Conservation (phyloP, 192 early-diverging fungal species). For the Gigaspora rosea region DNA sequence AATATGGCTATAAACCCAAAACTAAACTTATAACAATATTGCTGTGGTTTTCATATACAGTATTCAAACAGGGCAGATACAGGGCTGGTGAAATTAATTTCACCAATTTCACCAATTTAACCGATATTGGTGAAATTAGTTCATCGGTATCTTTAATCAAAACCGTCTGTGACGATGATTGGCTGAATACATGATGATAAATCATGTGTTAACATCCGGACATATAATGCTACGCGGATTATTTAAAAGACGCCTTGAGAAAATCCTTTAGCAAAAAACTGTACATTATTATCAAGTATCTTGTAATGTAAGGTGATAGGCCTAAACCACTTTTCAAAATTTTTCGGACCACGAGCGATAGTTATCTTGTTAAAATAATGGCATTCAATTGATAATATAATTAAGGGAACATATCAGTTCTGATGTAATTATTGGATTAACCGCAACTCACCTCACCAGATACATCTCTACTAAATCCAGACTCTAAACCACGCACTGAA, state of each 20-base stretch:
- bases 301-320: conserved; percentile 57
- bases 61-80: too few relatives aligned
- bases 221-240: too few relatives aligned
- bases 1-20: too few relatives aligned
- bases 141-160: too few relatives aligned
- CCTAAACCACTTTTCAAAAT: conserved; percentile 41
- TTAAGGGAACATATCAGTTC: background rate
- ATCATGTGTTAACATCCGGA: too few relatives aligned
- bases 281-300: conserved; percentile 60
- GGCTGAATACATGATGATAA: too few relatives aligned
- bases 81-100: too few relatives aligned
- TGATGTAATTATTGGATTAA: background rate
- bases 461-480: conserved; percentile 58
- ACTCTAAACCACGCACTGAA: conserved; percentile 50
- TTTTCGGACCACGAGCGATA: conserved; percentile 53
- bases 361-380: conserved; percentile 39
- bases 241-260: conserved; percentile 41
- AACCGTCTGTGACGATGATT: too few relatives aligned
- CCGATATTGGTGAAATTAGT: too few relatives aligned
- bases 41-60: too few relatives aligned
- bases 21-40: too few relatives aligned
- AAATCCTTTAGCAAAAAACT: conserved; percentile 61
- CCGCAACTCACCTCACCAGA: conserved; percentile 49
- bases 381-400: background rate
- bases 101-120: too few relatives aligned